phyloP scores from a whole-genome alignment of 352 stramenopile genomes.

The Pythium scleroteichum region DNA sequence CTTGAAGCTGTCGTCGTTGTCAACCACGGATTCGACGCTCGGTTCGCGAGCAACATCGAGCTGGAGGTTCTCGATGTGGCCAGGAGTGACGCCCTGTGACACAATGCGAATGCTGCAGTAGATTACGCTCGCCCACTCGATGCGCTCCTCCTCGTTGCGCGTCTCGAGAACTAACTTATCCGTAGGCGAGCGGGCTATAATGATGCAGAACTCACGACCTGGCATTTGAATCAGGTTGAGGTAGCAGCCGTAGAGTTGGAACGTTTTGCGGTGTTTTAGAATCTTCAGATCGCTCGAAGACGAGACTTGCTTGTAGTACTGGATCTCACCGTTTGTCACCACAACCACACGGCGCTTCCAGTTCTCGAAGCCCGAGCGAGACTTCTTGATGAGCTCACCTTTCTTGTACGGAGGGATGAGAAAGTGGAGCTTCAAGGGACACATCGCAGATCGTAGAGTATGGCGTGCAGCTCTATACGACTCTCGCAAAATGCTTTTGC shows the following conservation, averaged over 20 bases:
- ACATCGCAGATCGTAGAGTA: conserved; percentile 49
- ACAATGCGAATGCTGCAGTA: conserved; percentile 89
- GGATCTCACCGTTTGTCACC: conserved; percentile 78
- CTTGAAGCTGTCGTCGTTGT: conserved; percentile 26
- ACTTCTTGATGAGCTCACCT: conserved; percentile 83
- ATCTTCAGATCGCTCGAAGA: conserved; percentile 33
- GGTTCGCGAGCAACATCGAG: conserved; percentile 47
- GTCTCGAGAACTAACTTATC: conserved; percentile 86
- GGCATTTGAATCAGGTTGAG: conserved; percentile 80
- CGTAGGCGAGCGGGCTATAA: conserved; percentile 78
- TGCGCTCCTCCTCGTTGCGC: conserved; percentile 64
- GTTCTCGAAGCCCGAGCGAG: conserved; percentile 83
- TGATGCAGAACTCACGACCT: conserved; percentile 73
- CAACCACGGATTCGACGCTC: conserved; percentile 1
- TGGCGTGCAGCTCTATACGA: conserved; percentile 57
- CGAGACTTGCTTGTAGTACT: conserved; percentile 78
- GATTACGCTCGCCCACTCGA: conserved; percentile 86
- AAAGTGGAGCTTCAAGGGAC: conserved; percentile 75
- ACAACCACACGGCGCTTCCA: conserved; percentile 84
- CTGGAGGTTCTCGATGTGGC: conserved; percentile 75
- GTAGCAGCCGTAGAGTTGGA: conserved; percentile 83
- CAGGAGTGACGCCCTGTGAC: conserved; percentile 81
- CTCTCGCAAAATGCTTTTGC: conserved; percentile 62
- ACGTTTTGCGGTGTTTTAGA: conserved; percentile 85
- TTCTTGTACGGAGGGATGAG: conserved; percentile 83